Evolutionary conservation across 2,329 filamentous ascomycete species (phyloP).

Genomic region (Xylaria sp.): DNA sequence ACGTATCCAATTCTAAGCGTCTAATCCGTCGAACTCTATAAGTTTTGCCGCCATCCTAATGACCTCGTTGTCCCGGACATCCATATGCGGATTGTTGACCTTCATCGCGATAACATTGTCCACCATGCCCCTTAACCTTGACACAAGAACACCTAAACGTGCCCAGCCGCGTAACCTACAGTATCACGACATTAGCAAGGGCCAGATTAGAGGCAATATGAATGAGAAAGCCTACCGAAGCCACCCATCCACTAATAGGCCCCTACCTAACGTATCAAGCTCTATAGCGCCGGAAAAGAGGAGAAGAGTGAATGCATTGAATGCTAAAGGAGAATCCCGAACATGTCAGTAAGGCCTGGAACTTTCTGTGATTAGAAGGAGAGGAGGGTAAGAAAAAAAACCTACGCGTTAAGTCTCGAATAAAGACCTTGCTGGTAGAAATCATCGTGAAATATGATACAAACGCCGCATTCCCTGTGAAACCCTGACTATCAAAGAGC

Average conservation of each 20-base stretch:
- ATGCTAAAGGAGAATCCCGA: conserved; percentile 63
- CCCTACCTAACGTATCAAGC: conserved; percentile 87
- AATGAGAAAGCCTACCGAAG: conserved; percentile 57
- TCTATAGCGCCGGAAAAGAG: conserved; percentile 88
- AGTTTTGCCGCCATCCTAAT: conserved; percentile 81
- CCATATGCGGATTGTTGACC: conserved; percentile 77
- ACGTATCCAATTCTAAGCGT: conserved; percentile 60
- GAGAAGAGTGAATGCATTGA: conserved; percentile 88
- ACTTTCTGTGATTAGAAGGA: neutral
- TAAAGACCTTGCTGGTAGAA: conserved; percentile 89
- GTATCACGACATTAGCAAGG: neutral
- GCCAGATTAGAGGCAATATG: neutral
- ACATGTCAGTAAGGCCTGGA: conserved; percentile 22
- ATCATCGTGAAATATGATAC: conserved; percentile 93
- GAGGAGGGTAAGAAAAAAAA: conserved; percentile 42
- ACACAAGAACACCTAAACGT: conserved; percentile 89
- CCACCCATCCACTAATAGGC: conserved; percentile 93
- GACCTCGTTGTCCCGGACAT: conserved; percentile 71
- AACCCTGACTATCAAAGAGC: conserved; percentile 83
- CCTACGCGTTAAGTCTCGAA: conserved; percentile 88
- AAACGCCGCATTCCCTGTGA: conserved; percentile 79
- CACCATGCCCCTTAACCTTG: conserved; percentile 83
- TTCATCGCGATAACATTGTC: conserved; percentile 85
- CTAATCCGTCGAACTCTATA: conserved; percentile 89
- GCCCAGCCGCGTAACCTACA: conserved; percentile 83